Base-by-base conservation (phyloP, 495 filamentous ascomycete species). In the Aspergillus haitiensis region DNA sequence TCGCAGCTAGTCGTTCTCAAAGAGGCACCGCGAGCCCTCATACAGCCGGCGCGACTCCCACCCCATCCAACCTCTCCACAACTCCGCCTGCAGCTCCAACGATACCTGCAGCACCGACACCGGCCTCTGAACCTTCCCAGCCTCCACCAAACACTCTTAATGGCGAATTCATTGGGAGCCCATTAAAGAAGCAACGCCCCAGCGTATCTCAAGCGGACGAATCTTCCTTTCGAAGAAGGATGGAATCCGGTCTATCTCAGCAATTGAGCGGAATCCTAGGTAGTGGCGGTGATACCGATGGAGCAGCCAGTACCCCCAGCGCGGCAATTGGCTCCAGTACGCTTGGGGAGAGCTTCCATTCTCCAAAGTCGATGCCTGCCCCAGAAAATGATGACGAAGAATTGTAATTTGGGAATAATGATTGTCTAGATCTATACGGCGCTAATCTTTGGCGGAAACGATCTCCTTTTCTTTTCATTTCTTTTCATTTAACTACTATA, bases 151-250 rank as follows among this genome's bases (percentile, higher is more conserved):
- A 77, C 40, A 58, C 71, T 9, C 59, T 78, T 37, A 81, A 81
- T 39, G 74, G 71, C 5, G 78, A 74, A 27, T 79, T 84, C 27
- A 70, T 93, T 18, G 91, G 88, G 16, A 93, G 88, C 61, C 92
- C 92, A 12, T 75, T 92, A 69, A 96, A 96, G 75, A 93, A 90
- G 70, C 87, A 91, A 18, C 78, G 92, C 15, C 84, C 86, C 5
- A 91, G 87, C 69, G 76, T 93, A 33, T 82, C 86, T 33, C 83
- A 78, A 32, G 72, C 82, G 15, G 85, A 86, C 59, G 81, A 85
- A 31, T 78, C 82, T 45, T 71, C 75, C n/a, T 68, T 81, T 42
- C 72, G 76, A 40, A 74, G 79, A 61, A 70, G 81, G 27, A 75
- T 84, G 18, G 75, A 73, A 16, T 63, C 78, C 6, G 77, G 77